These are phyloP conservation scores for Fibroporia radiculosa DNA, from an alignment of 768 basidiomycete genomes.

Conservation along the genomic window DNA sequence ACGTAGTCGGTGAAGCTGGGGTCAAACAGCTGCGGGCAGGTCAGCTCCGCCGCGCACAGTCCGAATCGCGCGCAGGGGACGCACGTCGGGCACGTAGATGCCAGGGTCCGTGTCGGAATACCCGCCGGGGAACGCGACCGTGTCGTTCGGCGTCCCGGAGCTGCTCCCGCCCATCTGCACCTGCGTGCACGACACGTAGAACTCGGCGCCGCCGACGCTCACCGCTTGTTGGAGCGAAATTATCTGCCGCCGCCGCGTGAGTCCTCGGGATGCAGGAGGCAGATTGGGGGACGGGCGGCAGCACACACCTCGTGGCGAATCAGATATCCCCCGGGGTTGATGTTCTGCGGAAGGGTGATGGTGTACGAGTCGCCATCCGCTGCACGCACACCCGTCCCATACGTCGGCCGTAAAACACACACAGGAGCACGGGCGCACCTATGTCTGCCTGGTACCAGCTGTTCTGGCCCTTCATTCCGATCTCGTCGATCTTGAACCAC, in stretches of 20 bases:
- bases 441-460: slow-evolving; percentile 22
- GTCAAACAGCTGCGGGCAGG: slow-evolving; percentile 16
- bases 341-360: slow-evolving; percentile 29
- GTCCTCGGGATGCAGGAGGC: neutral
- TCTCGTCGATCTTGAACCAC: slow-evolving; percentile 58
- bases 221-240: slow-evolving; percentile 66
- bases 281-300: slow-evolving; percentile 7
- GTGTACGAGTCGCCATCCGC: slow-evolving; percentile 20
- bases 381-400: slow-evolving; percentile 7
- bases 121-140: slow-evolving; percentile 62
- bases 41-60: neutral
- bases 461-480: slow-evolving; percentile 14
- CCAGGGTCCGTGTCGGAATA: slow-evolving; percentile 70
- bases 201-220: slow-evolving; percentile 60
- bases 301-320: slow-evolving; percentile 53
- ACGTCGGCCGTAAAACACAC: neutral
- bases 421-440: slow-evolving; percentile 11
- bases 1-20: slow-evolving; percentile 17
- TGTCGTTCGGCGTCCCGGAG: slow-evolving; percentile 38
- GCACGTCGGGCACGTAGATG: slow-evolving; percentile 49
- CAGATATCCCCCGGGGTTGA: slow-evolving; percentile 67
- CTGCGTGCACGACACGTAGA: slow-evolving; percentile 68
- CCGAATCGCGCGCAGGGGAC: slow-evolving; percentile 3
- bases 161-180: slow-evolving; percentile 45
- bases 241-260: slow-evolving; percentile 27